Percentiles rank a stretch among this genome's conserved stretches.
These are phyloP conservation scores for Wickerhamomyces strasburgensis DNA, from an alignment of 805 yeast genomes.

Conservation along the genomic window DNA sequence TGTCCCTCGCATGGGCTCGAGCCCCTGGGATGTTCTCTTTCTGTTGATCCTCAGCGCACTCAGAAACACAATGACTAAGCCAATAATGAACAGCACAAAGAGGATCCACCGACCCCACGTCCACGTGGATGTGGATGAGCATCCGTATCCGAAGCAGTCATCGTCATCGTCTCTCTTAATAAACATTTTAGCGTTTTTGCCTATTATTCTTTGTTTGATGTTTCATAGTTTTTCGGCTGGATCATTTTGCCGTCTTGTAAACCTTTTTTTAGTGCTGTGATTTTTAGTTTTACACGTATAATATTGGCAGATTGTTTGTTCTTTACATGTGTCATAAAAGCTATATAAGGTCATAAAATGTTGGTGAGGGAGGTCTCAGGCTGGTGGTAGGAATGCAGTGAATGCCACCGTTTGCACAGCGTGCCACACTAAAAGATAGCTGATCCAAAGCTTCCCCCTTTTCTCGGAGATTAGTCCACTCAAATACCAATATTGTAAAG, in stretches of 20 bases:
- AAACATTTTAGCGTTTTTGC: no score
- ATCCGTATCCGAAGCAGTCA: conserved; percentile 19
- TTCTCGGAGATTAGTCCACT: conserved; percentile 32
- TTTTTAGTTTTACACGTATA: not conserved
- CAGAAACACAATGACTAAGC: conserved; percentile 40
- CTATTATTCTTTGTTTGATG: no score
- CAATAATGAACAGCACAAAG: conserved; percentile 54
- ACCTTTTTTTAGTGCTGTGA: no score
- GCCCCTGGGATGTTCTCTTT: conserved; percentile 38
- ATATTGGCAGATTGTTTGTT: not conserved
- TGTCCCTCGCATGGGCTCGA: conserved; percentile 66
- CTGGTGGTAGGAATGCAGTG: conserved; percentile 89
- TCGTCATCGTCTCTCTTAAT: no score
- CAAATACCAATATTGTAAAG: conserved; percentile 69
- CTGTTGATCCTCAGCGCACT: conserved; percentile 53
- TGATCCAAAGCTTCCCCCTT: conserved; percentile 34
- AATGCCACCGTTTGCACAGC: conserved; percentile 66
- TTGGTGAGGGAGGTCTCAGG: conserved; percentile 34
- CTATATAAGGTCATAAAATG: not conserved
- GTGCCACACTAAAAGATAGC: conserved; percentile 58
- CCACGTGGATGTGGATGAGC: conserved; percentile 15
- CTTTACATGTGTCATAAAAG: no score
- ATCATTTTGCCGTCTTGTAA: no score
- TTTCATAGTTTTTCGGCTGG: no score
- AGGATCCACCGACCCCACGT: conserved; percentile 32